Evolutionary conservation across 805 yeast genomes (phyloP), one percentile per base, ranked within the genome.

Genomic region (Spencermartinsiella europaea): DNA sequence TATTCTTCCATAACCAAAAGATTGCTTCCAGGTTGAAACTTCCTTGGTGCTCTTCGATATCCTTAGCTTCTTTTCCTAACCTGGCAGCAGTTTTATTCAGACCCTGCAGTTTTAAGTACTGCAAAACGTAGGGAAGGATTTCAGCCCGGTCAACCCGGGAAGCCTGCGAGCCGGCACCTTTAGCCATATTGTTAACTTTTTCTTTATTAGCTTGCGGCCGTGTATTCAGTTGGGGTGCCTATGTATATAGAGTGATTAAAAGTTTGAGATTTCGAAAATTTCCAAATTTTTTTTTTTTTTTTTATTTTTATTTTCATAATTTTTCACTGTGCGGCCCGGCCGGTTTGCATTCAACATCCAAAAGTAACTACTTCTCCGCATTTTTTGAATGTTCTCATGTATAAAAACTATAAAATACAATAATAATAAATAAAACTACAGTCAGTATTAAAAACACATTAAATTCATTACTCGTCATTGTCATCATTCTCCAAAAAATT

Each of bases 71-170:
- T 44, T 61, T 62, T 28, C 48, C 55, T 34, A 68, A 53, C 2
- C 66, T 57, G 41, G 58, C 58, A n/a, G 64, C 65, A 3, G 69
- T 56, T 47, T 58, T 56, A 21, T 44, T 21, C 10, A 63, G 56
- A 3, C 66, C 68, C 31, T 61, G 49, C 2, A 61, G 51, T 15
- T 50, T 51, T 38, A 68, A 48, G 44, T 64, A 69, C 5, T 56
- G 48, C 20, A 58, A 54, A 8, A 68, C 59, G 38, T 59, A 61
- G 10, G 57, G 59, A 16, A 67, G 45, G 34, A 64, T 50, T 19
- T 50, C 40, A 34, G 44, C 44, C 27, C 21, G 21, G 10, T 34
- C 43, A 7, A 22, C 33, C 22, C 31, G 27, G 14, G 20, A 12
- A 2, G 37, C 31, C 21, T 17, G 22, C 4, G 21, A 33, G 22